Conservation (phyloP, 192 early-diverging fungal species). For the Linnemannia elongata region DNA sequence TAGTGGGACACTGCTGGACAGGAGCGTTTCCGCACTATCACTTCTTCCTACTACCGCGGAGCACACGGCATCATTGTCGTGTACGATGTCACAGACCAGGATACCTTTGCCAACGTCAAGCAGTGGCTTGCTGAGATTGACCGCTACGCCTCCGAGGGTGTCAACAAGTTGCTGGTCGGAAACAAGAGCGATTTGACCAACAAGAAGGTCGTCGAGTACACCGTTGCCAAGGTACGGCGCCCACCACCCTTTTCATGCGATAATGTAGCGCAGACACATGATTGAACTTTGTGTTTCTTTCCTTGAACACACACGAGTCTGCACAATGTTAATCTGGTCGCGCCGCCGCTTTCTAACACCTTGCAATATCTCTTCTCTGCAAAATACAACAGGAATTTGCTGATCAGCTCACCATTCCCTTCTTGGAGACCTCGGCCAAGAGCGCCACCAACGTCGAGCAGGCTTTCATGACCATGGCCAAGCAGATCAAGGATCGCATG, state of each 20-base stretch:
- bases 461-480: slow-evolving; percentile 99
- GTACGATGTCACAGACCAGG: slow-evolving; percentile 96
- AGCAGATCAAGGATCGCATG: slow-evolving; percentile 97
- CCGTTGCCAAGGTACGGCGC: slow-evolving; percentile 70
- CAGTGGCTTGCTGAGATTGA: slow-evolving; percentile 99
- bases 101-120: slow-evolving; percentile 95
- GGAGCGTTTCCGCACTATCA: slow-evolving; percentile 98
- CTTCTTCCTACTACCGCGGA: slow-evolving; percentile 96
- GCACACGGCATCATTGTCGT: slow-evolving; percentile 99
- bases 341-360: neutral
- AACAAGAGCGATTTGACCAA: slow-evolving; percentile 97
- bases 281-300: neutral
- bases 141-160: slow-evolving; percentile 95
- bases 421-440: slow-evolving; percentile 99
- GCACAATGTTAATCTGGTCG: neutral
- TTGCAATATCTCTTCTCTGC: neutral
- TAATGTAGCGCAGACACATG: neutral
- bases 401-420: slow-evolving; percentile 86
- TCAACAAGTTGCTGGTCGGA: slow-evolving; percentile 97
- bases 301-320: neutral
- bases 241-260: neutral
- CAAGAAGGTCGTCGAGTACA: slow-evolving; percentile 85
- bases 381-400: slow-evolving; percentile 84
- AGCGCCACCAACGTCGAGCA: slow-evolving; percentile 98
- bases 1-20: slow-evolving; percentile 98